Evolutionary conservation across 192 early-diverging fungal genomes (phyloP), one percentile per base, ranked within the genome.

Genomic region (Coemansia sp.): DNA sequence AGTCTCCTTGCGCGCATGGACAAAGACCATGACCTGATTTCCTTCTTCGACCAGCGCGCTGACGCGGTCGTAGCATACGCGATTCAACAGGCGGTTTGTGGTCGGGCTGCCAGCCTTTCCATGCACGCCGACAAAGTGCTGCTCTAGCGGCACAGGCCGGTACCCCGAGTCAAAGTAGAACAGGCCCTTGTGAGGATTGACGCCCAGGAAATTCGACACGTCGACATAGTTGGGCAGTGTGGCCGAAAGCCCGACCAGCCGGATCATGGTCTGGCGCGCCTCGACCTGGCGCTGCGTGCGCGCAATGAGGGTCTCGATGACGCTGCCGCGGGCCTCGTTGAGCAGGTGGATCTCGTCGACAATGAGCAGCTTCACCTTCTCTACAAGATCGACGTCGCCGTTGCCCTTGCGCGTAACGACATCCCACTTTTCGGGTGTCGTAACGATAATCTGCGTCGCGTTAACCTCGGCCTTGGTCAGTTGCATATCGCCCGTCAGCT

Each of bases 371-470:
- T 82, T 80, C 8, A 98, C 93, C 76, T 91, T 92, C 56, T 90
- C 76, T 12, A 76, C 82, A 8, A 99, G 78, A 51, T 97, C 93
- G 10, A 83, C 87, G 77, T 99, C 96, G 17, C 96, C 94, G 13
- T 83, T 87, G 29, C 84, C 79, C 64, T 99, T 99, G 48, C 96
- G 82, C 16, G 96, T 99, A 8, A 99, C 91, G 9, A 97, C 96
- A 75, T 99, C 96, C 96, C 96, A 99, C 44, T 97, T 99, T 63
- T 99, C 96, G 0, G 96, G 96, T 1, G 96, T 99, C 5, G 94
- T 98, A 20, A 99, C 94, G 67, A 99, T 92, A 53, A 99, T 92
- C 65, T 99, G 93, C 2, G 94, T 99, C 16, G 80, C 82, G 20
- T 75, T 77, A 20, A 99, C 88, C 67, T 99, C 94, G 3, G 87